Percentiles rank a stretch among this genome's conserved stretches.
phyloP scores from a whole-genome alignment of 176 grass and related monocot species.

The Puccinellia tenuiflora region DNA sequence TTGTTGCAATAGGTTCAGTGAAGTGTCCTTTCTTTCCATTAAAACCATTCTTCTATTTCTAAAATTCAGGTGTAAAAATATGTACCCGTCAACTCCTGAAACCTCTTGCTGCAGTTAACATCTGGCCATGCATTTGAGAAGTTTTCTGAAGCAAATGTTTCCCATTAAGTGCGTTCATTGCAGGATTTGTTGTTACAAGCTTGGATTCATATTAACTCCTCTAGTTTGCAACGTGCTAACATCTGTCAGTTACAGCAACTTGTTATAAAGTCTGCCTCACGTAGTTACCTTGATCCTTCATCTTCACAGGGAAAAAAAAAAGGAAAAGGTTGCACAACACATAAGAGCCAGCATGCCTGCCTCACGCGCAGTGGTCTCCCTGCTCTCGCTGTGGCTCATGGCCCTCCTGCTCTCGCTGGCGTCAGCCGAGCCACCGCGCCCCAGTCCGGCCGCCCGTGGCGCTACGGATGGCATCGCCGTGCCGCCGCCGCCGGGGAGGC shows the following conservation, averaged over 20 bases:
- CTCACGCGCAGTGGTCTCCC: not conserved
- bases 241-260: not conserved
- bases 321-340: not conserved
- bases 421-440: not conserved
- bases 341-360: not conserved
- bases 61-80: not conserved
- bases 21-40: no score
- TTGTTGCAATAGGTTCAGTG: no score
- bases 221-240: not conserved
- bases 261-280: constrained; percentile 19
- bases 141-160: not conserved
- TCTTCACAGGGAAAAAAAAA: not conserved
- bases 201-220: not conserved
- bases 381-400: not conserved
- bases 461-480: not conserved
- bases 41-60: no score
- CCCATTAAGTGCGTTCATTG: not conserved
- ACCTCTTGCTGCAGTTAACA: not conserved
- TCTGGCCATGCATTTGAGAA: not conserved
- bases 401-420: constrained; percentile 21
- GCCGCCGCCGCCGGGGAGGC: not conserved
- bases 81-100: not conserved
- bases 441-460: not conserved
- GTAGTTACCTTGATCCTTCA: not conserved
- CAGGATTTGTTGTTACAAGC: not conserved